Conservation (phyloP, 148 eudicot species). For the Camellia lanceoleosa region DNA sequence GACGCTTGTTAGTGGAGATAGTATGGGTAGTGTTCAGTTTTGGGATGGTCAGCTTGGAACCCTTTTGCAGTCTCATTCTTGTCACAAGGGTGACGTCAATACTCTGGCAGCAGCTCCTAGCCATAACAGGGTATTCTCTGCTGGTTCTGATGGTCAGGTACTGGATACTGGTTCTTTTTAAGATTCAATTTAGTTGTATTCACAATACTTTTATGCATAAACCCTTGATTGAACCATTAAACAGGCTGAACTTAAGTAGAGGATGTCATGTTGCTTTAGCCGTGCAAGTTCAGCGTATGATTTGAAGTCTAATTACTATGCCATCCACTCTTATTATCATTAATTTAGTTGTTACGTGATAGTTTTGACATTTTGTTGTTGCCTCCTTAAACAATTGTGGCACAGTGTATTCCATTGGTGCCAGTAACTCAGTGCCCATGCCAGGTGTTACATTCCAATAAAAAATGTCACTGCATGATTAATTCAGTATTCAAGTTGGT, state of each 20-base stretch:
- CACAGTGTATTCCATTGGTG: too few relatives aligned
- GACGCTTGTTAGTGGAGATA: constrained; percentile 87
- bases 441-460: too few relatives aligned
- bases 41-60: constrained; percentile 88
- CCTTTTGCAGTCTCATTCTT: constrained; percentile 76
- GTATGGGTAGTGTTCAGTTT: constrained; percentile 89
- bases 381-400: too few relatives aligned
- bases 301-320: too few relatives aligned
- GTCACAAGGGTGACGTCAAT: constrained; percentile 88
- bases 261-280: too few relatives aligned
- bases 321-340: too few relatives aligned
- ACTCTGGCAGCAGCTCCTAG: constrained; percentile 80
- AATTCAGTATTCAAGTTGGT: too few relatives aligned
- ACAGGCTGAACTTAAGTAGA: background rate
- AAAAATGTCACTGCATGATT: too few relatives aligned
- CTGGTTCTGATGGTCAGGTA: constrained; percentile 98
- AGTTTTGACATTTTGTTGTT: too few relatives aligned
- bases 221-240: background rate
- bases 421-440: too few relatives aligned
- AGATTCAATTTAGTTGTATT: background rate
- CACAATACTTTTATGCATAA: background rate
- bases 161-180: constrained; percentile 7
- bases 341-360: too few relatives aligned
- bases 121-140: constrained; percentile 82
- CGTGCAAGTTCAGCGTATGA: too few relatives aligned